Conservation (phyloP, 176 grass and related monocot genomes). For the Echinochloa phyllopogon region DNA sequence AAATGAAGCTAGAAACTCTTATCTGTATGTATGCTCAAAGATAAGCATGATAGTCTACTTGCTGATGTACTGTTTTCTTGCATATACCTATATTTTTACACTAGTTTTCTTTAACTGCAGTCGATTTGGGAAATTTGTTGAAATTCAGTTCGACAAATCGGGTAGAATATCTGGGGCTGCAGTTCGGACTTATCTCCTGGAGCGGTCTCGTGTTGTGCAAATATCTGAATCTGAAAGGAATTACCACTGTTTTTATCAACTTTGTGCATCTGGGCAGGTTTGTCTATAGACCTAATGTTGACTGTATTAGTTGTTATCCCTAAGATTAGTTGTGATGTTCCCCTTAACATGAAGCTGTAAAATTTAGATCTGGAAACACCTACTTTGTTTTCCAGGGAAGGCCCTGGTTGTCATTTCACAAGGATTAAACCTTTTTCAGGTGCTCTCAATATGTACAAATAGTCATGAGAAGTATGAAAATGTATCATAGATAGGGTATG, state of each 20-base stretch:
- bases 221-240: constrained; percentile 82
- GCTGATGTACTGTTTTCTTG: not conserved
- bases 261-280: constrained; percentile 89
- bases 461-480: not conserved
- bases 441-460: not conserved
- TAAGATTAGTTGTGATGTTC: not conserved
- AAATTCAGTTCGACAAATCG: constrained; percentile 84
- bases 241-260: constrained; percentile 92
- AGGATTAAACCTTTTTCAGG: constrained; percentile 13
- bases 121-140: constrained; percentile 94
- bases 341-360: constrained; percentile 1
- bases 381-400: constrained; percentile 14
- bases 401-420: not conserved
- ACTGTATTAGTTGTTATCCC: constrained; percentile 19
- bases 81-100: constrained; percentile 10
- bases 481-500: constrained; percentile 7
- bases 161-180: constrained; percentile 88
- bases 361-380: not conserved
- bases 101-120: constrained; percentile 51
- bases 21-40: not conserved
- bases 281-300: constrained; percentile 32
- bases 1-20: constrained; percentile 17
- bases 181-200: constrained; percentile 83
- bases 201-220: constrained; percentile 87
- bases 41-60: constrained; percentile 24